Base-by-base conservation (phyloP, 139 green algal species). In the Trebouxia sp. region DNA sequence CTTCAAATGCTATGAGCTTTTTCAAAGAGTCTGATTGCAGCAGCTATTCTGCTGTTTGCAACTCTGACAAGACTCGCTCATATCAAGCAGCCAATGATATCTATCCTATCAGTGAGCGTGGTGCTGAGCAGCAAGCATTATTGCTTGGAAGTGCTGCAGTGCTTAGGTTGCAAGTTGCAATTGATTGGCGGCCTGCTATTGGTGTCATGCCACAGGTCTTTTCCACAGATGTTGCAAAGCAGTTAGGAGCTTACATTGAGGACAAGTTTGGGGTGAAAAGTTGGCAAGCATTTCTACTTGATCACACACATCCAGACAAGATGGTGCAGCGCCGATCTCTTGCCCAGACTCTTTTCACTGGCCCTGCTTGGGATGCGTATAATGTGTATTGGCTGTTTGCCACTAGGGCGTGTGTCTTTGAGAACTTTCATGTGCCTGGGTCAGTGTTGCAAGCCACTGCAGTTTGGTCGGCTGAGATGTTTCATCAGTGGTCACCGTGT, bases 321-420 rank as follows among this genome's bases (percentile, higher is more conserved):
- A 5, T 72, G 6, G 43, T 11, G n/a, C 14, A 43, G 26, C 62
- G 32, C 11, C 62, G 35, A n/a, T 42, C 62, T 15, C 35, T 72
- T 12, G 42, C 24, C 7, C 9, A 15, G 11, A 5, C 10, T 6
- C 28, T 14, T 43, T 7, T 14, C 10, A 15, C 37, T 72, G 62
- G 20, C 1, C 62, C 51, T 20, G 30, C 32, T 30, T 80, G 75
- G 75, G 62, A 58, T n/a, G 75, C 58, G 0, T 80, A 80, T 37
- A 80, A 50, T 28, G 47, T 80, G 75, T 80, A 80, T 41, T 80
- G 75, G 75, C 38, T 80, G 47, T 80, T 72, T 70, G 75, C 75
- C 2, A 65, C 45, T 38, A 51, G 47, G 45, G 74, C 47, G 30
- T 47, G 45, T 65, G 74, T 79, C 5, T 79, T 65, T 45, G 74